Evolutionary conservation across 2,329 filamentous ascomycete species (phyloP).

Genomic region (Colletotrichum spaethianum): DNA sequence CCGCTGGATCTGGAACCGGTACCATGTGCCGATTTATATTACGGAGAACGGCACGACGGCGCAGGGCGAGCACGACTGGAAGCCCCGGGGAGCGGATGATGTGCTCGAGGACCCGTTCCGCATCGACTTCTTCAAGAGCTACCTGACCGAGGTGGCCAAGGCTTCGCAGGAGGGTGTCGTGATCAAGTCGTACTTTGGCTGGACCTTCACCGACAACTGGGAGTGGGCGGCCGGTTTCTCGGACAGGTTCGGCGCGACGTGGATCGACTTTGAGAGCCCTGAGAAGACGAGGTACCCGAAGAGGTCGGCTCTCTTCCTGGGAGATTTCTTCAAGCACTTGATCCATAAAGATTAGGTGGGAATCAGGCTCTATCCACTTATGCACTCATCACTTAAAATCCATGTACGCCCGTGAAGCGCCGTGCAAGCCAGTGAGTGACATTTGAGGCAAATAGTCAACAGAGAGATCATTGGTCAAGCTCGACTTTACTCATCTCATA

Average conservation of each 20-base stretch:
- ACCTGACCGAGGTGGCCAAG: slow-evolving; percentile 54
- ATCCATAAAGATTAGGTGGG: slow-evolving; percentile 36
- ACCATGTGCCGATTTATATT: slow-evolving; percentile 57
- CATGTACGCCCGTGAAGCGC: neutral
- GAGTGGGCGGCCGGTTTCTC: slow-evolving; percentile 59
- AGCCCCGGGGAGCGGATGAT: slow-evolving; percentile 48
- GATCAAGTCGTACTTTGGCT: slow-evolving; percentile 57
- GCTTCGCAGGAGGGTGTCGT: slow-evolving; percentile 55
- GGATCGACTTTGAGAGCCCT: slow-evolving; percentile 55
- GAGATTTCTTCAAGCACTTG: slow-evolving; percentile 49
- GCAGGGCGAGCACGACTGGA: slow-evolving; percentile 54
- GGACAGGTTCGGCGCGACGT: slow-evolving; percentile 57
- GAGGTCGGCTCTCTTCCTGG: slow-evolving; percentile 49
- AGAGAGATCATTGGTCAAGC: neutral
- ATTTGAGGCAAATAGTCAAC: neutral
- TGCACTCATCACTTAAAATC: no score
- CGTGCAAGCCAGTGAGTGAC: neutral
- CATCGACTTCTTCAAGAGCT: slow-evolving; percentile 55
- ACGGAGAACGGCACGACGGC: slow-evolving; percentile 60
- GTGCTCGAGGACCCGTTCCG: slow-evolving; percentile 55
- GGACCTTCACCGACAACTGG: slow-evolving; percentile 61
- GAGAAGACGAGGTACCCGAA: slow-evolving; percentile 54
- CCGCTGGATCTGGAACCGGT: slow-evolving; percentile 58
- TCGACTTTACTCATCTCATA: neutral
- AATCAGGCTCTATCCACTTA: neutral